These are phyloP conservation scores for Oryza nivara DNA, from an alignment of 176 grass and related monocot genomes.

Conservation along the genomic window DNA sequence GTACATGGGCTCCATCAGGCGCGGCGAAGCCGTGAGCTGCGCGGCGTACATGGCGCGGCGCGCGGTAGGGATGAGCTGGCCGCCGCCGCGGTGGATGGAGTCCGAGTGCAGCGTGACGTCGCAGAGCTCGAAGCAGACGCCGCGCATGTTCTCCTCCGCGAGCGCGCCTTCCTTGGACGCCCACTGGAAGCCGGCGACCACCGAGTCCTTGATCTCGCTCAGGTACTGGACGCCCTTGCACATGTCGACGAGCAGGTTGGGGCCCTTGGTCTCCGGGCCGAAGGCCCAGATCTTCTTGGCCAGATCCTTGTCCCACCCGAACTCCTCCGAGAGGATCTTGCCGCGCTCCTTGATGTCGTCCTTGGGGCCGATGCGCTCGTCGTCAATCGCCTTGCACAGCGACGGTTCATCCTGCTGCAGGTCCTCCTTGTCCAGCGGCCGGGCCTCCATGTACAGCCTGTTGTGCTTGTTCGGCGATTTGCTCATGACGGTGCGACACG, in stretches of 20 bases:
- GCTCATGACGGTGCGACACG: constrained; percentile 10
- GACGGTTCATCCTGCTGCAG: too few species aligned
- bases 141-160: background rate
- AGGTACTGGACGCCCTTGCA: constrained; percentile 3
- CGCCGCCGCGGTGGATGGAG: background rate
- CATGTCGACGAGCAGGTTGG: background rate
- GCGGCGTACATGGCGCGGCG: too few species aligned
- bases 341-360: too few species aligned
- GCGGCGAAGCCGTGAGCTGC: too few species aligned
- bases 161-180: background rate
- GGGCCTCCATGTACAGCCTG: background rate
- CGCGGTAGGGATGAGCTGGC: background rate
- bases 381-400: too few species aligned
- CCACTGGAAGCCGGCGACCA: background rate
- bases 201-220: background rate
- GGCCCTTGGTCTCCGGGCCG: background rate
- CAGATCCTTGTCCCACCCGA: too few species aligned
- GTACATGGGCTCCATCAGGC: too few species aligned
- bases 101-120: background rate
- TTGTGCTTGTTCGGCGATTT: constrained; percentile 5
- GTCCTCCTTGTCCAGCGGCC: background rate
- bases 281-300: too few species aligned
- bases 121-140: background rate
- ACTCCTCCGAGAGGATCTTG: too few species aligned
- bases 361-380: too few species aligned